phyloP scores from a whole-genome alignment of 495 filamentous ascomycete species.

The Penicillium canariense region DNA sequence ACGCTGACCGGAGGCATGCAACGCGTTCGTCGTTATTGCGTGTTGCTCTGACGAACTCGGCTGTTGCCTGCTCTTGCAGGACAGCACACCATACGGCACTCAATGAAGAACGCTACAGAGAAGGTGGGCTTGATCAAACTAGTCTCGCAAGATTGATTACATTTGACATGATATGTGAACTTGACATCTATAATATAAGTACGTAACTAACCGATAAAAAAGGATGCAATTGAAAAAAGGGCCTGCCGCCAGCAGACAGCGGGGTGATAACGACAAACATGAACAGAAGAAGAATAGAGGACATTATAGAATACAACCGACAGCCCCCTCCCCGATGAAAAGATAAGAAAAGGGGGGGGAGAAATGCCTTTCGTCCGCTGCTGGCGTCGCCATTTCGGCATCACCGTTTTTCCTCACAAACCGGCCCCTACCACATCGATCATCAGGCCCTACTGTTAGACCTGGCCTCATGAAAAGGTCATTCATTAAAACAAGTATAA shows the following conservation, averaged over 20 bases:
- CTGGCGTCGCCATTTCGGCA: not conserved
- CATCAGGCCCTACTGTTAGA: constrained; percentile 30
- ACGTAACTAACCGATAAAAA: constrained; percentile 23
- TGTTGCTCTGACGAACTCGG: constrained; percentile 2
- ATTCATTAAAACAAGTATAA: constrained; percentile 45
- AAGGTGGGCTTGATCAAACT: too few species aligned
- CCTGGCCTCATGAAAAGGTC: constrained; percentile 43
- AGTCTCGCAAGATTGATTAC: constrained; percentile 22
- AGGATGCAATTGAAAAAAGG: constrained; percentile 18
- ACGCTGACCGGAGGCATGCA: constrained; percentile 8
- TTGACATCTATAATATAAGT: constrained; percentile 26
- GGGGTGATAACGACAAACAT: constrained; percentile 33
- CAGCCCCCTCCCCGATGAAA: constrained; percentile 14
- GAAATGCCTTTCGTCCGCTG: not conserved
- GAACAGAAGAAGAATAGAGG: constrained; percentile 26
- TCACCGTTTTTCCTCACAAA: constrained; percentile 11
- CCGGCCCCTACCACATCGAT: constrained; percentile 25
- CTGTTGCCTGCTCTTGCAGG: not conserved
- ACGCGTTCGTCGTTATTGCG: constrained; percentile 2
- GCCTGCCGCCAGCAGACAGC: constrained; percentile 26
- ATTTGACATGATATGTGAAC: constrained; percentile 23
- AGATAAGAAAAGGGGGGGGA: constrained; percentile 6
- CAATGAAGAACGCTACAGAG: not conserved
- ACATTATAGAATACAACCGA: constrained; percentile 35
- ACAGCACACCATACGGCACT: not conserved